Conservation (phyloP, 345 rosid genomes). For the Linum tenue region DNA sequence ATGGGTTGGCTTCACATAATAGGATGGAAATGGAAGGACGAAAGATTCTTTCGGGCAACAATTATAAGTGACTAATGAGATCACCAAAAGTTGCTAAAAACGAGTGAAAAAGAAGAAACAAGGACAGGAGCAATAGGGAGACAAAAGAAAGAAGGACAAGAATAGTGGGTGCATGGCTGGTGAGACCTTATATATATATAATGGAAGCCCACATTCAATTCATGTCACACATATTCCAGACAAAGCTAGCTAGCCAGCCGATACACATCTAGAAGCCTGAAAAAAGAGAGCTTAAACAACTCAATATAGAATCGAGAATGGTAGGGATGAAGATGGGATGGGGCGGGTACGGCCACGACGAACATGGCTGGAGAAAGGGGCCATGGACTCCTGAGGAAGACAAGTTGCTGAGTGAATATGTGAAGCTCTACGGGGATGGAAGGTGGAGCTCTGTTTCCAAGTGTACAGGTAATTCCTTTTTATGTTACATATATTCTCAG, state of each 20-base stretch:
- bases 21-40: conserved; percentile 5
- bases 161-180: neutral
- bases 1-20: conserved; percentile 18
- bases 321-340: conserved; percentile 20
- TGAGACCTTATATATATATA: neutral
- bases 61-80: conserved; percentile 23
- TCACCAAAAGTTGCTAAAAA: conserved; percentile 10
- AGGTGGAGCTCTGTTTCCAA: conserved; percentile 72
- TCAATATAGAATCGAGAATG: conserved; percentile 8
- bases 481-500: neutral
- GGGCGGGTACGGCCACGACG: conserved; percentile 32
- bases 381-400: conserved; percentile 91
- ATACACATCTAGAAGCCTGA: neutral
- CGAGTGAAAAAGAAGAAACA: neutral
- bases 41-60: conserved; percentile 12
- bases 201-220: conserved; percentile 1
- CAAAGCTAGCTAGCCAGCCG: conserved; percentile 3
- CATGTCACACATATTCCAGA: conserved; percentile 31
- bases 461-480: conserved; percentile 37
- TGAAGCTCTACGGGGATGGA: conserved; percentile 62
- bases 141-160: conserved; percentile 8
- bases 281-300: neutral
- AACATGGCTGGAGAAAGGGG: conserved; percentile 64
- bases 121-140: conserved; percentile 9
- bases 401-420: conserved; percentile 46